Base-by-base conservation (phyloP, 495 filamentous ascomycete genomes). In the Terfezia claveryi region DNA sequence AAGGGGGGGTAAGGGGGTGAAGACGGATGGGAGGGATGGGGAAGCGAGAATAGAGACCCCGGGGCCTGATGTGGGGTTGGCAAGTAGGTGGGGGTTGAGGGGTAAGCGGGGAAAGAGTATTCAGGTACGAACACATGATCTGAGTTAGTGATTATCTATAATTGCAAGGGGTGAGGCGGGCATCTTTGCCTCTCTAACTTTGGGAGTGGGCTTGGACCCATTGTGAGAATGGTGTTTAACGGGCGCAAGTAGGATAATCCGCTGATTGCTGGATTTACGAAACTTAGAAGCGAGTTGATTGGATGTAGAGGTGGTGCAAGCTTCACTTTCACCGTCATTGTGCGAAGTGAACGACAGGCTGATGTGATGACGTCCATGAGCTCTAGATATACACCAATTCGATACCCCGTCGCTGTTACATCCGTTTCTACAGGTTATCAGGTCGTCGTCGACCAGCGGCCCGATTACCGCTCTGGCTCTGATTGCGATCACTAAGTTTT, bases 91-190 rank as follows among this genome's bases (percentile, higher is more conserved):
- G 91, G 91, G 91, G 2, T 67, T 95, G 56, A 74, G 92, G 61
- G 91, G 91, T 53, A 95, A 94, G 79, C 94, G 87, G 68, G 92
- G 91, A 37, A 92, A 87, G 75, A 95, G 87, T 70, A 84, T 95
- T 76, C 86, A 94, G 61, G 62, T 64, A 57, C 37, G 62, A 32
- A 5, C 2, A 32, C 2, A 32, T 32, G 7, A 32, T 32, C 27
- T 32, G 27, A 32, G 27, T 32, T 32, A 7, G 27, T 7, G 27
- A 32, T 32, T 32, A 7, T 7, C 27, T 32, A 32, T 32, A 32
- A 32, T 32, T 32, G 27, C 1, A 32, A 32, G 27, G 27, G 27
- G 27, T 32, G 27, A 32, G 7, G 27, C 27, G 27, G 4, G 4
- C 27, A 5, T 32, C 27, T 53, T 46, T 32, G 51, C 32, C 16